phyloP scores from a whole-genome alignment of 2,329 filamentous ascomycete species.

The Scedosporium minutisporum region DNA sequence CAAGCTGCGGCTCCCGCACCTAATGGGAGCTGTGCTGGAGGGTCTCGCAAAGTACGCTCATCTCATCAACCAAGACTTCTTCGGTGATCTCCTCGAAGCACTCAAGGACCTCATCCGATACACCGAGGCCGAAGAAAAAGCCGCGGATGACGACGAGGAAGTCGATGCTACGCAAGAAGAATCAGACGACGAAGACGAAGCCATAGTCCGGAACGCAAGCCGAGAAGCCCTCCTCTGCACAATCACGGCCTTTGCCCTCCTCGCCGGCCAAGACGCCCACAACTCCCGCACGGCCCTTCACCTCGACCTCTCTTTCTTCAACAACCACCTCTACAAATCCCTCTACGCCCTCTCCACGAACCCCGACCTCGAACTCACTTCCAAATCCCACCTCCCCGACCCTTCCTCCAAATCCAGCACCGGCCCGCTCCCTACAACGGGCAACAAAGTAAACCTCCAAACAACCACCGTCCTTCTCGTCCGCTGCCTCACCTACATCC shows the following conservation, averaged over 20 bases:
- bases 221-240: slow-evolving; percentile 89
- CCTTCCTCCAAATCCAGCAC: slow-evolving; percentile 33
- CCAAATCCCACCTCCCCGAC: slow-evolving; percentile 61
- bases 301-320: slow-evolving; percentile 92
- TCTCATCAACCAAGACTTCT: slow-evolving; percentile 98
- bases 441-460: slow-evolving; percentile 76
- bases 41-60: slow-evolving; percentile 89
- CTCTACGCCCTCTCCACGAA: slow-evolving; percentile 71
- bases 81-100: slow-evolving; percentile 88
- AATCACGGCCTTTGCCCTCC: slow-evolving; percentile 90
- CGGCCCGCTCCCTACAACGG: slow-evolving; percentile 26
- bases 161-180: slow-evolving; percentile 31
- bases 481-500: slow-evolving; percentile 70
- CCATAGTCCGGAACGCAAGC: slow-evolving; percentile 58
- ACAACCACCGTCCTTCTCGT: slow-evolving; percentile 90
- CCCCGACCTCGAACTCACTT: slow-evolving; percentile 74
- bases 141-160: slow-evolving; percentile 27
- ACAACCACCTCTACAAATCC: slow-evolving; percentile 82
- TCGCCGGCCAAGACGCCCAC: slow-evolving; percentile 86
- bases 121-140: slow-evolving; percentile 47
- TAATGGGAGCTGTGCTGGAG: slow-evolving; percentile 97
- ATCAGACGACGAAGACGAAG: slow-evolving; percentile 35
- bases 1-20: slow-evolving; percentile 66
- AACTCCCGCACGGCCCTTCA: slow-evolving; percentile 73
- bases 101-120: slow-evolving; percentile 84